Conservation (phyloP, 2,329 filamentous ascomycete species). For the Alternaria arborescens region DNA sequence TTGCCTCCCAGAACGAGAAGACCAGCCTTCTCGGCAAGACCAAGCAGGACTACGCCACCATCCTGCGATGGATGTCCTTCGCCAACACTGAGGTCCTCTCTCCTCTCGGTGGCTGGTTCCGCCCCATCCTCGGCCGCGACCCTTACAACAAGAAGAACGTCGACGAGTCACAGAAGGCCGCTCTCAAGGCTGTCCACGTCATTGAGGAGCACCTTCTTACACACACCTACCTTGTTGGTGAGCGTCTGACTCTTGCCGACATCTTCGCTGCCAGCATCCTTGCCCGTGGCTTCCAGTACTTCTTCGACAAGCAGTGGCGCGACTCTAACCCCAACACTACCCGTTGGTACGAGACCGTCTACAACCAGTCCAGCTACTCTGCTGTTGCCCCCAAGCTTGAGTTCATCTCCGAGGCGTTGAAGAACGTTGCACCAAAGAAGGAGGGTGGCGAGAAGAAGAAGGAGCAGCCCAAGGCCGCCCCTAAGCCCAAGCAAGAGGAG, state of each 20-base stretch:
- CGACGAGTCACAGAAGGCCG: conserved; percentile 77
- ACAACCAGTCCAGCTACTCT: conserved; percentile 91
- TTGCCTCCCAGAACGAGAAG: conserved; percentile 99
- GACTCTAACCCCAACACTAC: conserved; percentile 81
- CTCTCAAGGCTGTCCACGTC: conserved; percentile 73
- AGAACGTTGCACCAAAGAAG: conserved; percentile 78
- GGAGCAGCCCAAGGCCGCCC: conserved; percentile 67
- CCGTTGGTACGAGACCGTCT: conserved; percentile 94
- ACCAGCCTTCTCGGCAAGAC: conserved; percentile 99
- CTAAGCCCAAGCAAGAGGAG: conserved; percentile 63
- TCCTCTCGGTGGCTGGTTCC: conserved; percentile 80
- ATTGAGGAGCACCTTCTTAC: conserved; percentile 87
- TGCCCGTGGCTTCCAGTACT: conserved; percentile 87
- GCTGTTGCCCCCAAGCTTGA: conserved; percentile 77
- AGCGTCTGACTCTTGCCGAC: conserved; percentile 97
- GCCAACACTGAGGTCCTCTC: conserved; percentile 88
- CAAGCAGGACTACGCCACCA: conserved; percentile 99
- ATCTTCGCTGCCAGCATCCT: conserved; percentile 83
- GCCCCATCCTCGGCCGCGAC: conserved; percentile 80
- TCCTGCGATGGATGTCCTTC: conserved; percentile 98
- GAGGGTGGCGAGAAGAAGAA: conserved; percentile 75
- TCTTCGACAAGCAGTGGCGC: conserved; percentile 93
- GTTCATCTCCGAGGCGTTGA: conserved; percentile 82
- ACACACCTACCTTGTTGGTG: conserved; percentile 97
- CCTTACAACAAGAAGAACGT: conserved; percentile 98